Percentiles rank a stretch among this genome's conserved stretches.
Conservation (phyloP, 345 rosid species). For the Euphorbia tirucalli region DNA sequence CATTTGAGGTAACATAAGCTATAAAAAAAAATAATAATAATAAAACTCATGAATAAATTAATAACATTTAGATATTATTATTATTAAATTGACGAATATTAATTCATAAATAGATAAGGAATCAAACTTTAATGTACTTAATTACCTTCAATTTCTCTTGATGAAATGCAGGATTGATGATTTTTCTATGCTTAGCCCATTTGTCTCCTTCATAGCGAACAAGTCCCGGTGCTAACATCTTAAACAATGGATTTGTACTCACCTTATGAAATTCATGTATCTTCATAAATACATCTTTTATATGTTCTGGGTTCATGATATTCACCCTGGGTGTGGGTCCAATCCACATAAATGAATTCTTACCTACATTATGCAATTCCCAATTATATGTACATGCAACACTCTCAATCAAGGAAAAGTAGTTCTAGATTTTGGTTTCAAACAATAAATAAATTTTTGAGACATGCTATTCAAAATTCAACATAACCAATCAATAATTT, state of each 20-base stretch:
- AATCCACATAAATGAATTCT: slow-evolving; percentile 5
- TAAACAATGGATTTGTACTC: slow-evolving; percentile 24
- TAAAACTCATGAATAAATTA: neutral
- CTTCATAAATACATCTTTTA: slow-evolving; percentile 7
- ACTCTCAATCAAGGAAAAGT: too few species aligned
- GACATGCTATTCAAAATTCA: too few species aligned
- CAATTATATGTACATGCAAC: too few species aligned
- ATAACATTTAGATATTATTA: neutral
- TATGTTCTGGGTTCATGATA: slow-evolving; percentile 3
- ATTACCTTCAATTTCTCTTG: neutral
- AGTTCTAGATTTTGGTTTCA: too few species aligned
- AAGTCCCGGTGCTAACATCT: neutral
- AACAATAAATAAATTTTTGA: too few species aligned
- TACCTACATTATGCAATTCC: neutral
- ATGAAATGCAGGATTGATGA: neutral
- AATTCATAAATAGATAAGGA: neutral
- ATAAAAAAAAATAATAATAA: too few species aligned
- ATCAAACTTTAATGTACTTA: neutral
- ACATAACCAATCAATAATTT: too few species aligned
- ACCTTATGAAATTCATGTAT: slow-evolving; percentile 28
- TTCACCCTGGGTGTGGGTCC: slow-evolving; percentile 2
- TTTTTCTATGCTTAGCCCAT: neutral
- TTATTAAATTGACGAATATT: too few species aligned
- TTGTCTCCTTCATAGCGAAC: neutral
- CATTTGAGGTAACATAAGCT: slow-evolving; percentile 38